phyloP scores from a whole-genome alignment of 1,284 basidiomycete species.

The Cutaneotrichosporon cutaneum region DNA sequence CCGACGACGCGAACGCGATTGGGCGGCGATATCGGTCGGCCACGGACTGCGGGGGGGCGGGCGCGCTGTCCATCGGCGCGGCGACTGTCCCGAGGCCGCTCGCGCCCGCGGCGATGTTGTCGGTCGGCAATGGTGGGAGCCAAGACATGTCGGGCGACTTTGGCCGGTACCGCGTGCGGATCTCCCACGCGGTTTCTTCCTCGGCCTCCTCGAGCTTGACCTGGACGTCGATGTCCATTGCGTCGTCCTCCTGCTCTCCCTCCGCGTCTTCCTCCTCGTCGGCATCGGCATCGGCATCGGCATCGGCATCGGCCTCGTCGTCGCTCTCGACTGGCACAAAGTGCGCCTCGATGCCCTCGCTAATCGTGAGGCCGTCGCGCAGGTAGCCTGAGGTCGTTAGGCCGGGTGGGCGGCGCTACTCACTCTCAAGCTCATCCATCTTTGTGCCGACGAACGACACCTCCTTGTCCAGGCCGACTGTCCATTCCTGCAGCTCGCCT shows the following conservation, averaged over 20 bases:
- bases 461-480: conserved; percentile 31
- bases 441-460: conserved; percentile 30
- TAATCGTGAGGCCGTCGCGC: conserved; percentile 29
- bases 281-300: no score
- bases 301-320: conserved; percentile 27
- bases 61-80: conserved; percentile 5
- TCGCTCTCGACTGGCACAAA: conserved; percentile 29
- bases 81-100: neutral
- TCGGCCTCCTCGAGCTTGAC: conserved; percentile 2
- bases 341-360: conserved; percentile 30
- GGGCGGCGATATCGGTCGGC: conserved; percentile 40
- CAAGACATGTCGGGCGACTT: conserved; percentile 32
- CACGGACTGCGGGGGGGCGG: conserved; percentile 33
- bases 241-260: conserved; percentile 16
- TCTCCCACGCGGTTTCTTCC: neutral
- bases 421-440: conserved; percentile 35
- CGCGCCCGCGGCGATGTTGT: conserved; percentile 5
- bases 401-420: conserved; percentile 9
- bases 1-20: conserved; percentile 38
- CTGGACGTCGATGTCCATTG: conserved; percentile 23
- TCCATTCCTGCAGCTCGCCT: conserved; percentile 42
- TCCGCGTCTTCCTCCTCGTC: no score
- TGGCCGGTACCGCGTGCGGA: conserved; percentile 13
- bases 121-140: conserved; percentile 41
- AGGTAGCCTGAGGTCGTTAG: conserved; percentile 28